Evolutionary conservation across 805 yeast genomes (phyloP), one percentile per base, ranked within the genome.

Genomic region (Barnettozyma pratensis): DNA sequence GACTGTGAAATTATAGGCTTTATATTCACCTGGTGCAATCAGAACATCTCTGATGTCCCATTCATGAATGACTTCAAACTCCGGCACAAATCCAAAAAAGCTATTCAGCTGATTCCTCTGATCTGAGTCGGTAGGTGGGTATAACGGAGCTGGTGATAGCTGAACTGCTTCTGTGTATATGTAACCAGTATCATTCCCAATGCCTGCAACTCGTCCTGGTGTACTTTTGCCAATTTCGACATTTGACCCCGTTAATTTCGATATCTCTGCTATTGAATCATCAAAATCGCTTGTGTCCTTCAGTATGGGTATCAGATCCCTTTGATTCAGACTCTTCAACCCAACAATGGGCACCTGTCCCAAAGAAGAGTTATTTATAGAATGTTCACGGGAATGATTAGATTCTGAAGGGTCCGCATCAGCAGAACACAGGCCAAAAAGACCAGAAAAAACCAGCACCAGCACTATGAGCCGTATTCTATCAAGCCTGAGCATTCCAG

Each of bases 1-100:
- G n/a, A 44, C 54, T 6, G 54, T 48, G 49, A 54, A 59, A 31
- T 54, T 47, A 29, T 42, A 59, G 2, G 52, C 50, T 26, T 49
- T 44, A 9, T 50, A 32, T 14, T 52, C 39, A 1, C 61, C 62
- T 1, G 62, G 61, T 10, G 32, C 40, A 4, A 57, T 28, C 11
- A 46, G 14, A 1, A 58, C 41, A 12, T 48, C 51, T 27, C 50
- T 51, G 1, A 53, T 47, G 5, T 54, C 50, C 52, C 56, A 48
- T 28, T 54, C 55, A 0, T 37, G 39, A n/a, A 57, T 46, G 5
- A 40, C 45, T 47, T 47, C 50, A 32, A 47, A 47, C 3, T n/a
- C 39, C 6, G 50, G 50, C 10, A 43, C 47, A 29, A 47, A 47
- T 6, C 50, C 50, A 47, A 47, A 47, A 19, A 26, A 38, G 5